These are phyloP conservation scores for Amphichorda felina DNA, from an alignment of 2,329 filamentous ascomycete species.

Conservation along the genomic window DNA sequence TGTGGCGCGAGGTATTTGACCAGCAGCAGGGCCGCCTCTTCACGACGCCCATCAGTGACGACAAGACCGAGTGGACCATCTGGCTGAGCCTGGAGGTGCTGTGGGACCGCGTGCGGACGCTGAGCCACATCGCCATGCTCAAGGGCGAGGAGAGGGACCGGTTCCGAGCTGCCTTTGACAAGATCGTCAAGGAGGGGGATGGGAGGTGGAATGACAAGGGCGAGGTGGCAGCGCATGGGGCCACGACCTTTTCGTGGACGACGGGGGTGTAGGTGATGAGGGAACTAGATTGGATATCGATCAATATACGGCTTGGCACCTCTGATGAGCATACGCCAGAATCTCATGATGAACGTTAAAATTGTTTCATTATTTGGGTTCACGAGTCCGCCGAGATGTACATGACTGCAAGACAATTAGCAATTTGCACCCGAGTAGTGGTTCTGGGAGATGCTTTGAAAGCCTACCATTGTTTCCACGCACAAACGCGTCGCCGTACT, in stretches of 20 bases:
- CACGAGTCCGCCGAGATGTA: conserved; percentile 55
- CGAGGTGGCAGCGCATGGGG: conserved; percentile 51
- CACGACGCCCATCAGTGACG: conserved; percentile 47
- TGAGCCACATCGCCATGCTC: conserved; percentile 56
- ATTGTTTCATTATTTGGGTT: conserved; percentile 4
- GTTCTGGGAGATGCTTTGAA: background rate
- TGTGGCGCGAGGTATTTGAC: conserved; percentile 55
- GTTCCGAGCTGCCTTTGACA: conserved; percentile 38
- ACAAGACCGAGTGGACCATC: conserved; percentile 41
- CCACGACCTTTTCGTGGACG: conserved; percentile 54
- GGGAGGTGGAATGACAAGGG: conserved; percentile 44
- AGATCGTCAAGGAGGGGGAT: conserved; percentile 32
- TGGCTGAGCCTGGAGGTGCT: conserved; percentile 46
- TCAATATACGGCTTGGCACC: too few species aligned
- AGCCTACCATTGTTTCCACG: conserved; percentile 82
- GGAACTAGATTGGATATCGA: conserved; percentile 1
- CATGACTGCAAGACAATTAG: conserved; percentile 38
- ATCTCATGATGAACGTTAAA: background rate
- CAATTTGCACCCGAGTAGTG: background rate
- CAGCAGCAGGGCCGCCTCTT: conserved; percentile 42
- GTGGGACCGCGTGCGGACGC: conserved; percentile 52
- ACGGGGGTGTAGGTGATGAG: conserved; percentile 22
- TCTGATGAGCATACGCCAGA: background rate
- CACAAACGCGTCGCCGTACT: conserved; percentile 90
- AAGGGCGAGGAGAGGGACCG: conserved; percentile 34